Evolutionary conservation across 2,329 filamentous ascomycete genomes (phyloP).

Genomic region (Fusarium pininemorale): DNA sequence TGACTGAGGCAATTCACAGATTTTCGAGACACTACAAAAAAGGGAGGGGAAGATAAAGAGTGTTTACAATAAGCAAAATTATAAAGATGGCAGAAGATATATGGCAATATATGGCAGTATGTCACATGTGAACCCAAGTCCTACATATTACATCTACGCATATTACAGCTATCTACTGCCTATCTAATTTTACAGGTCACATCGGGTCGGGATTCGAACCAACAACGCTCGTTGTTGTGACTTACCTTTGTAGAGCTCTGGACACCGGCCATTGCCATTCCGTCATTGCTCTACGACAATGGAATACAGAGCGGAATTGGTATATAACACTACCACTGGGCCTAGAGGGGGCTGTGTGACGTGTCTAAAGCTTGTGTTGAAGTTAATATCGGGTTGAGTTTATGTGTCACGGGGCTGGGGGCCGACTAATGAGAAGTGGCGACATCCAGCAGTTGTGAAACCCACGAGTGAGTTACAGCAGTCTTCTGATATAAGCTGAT

Average conservation of each 20-base stretch:
- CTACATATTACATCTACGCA: neutral
- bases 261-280: conserved; percentile 11
- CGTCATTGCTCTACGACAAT: neutral
- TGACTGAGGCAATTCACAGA: accelerated
- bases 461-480: accelerated
- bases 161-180: neutral
- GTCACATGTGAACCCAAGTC: neutral
- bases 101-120: neutral
- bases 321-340: neutral
- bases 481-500: accelerated
- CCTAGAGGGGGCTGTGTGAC: neutral
- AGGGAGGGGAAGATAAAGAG: neutral
- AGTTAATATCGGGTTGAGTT: neutral
- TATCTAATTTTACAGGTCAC: neutral
- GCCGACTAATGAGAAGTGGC: no score
- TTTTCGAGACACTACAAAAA: accelerated
- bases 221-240: neutral
- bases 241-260: conserved; percentile 20
- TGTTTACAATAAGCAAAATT: neutral
- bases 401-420: neutral
- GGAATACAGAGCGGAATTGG: neutral
- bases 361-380: neutral
- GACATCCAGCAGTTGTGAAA: neutral
- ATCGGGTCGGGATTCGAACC: neutral
- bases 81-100: conserved; percentile 7